Conservation (phyloP, 2,329 filamentous ascomycete species). For the Kalmusia sp. region DNA sequence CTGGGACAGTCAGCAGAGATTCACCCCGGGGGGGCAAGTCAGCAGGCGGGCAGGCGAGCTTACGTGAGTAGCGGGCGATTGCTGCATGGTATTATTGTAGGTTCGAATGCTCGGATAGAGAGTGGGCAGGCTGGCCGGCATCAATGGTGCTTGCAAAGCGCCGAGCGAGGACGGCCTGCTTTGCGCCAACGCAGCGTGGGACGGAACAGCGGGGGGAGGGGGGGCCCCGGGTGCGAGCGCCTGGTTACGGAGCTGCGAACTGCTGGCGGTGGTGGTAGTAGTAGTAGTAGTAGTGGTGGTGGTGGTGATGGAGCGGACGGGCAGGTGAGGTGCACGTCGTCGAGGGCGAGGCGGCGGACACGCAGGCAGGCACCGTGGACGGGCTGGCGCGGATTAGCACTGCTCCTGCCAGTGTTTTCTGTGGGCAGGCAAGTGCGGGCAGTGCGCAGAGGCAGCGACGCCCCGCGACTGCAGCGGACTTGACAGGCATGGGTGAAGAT, state of each 20-base stretch:
- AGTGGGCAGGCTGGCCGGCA: constrained; percentile 32
- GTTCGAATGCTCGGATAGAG: constrained; percentile 44
- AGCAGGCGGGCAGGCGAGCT: constrained; percentile 42
- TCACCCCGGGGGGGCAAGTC: constrained; percentile 1
- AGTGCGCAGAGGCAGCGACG: constrained; percentile 5
- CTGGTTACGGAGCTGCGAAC: constrained; percentile 6
- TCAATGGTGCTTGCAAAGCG: constrained; percentile 22
- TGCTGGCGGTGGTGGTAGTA: not conserved
- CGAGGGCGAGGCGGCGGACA: constrained; percentile 7
- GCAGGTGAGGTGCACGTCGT: too few relatives aligned
- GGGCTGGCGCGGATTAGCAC: constrained; percentile 19
- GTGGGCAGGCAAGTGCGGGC: not conserved
- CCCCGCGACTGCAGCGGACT: constrained; percentile 7
- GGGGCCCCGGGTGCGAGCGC: too few relatives aligned
- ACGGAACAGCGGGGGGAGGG: constrained; percentile 1
- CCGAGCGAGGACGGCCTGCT: too few relatives aligned
- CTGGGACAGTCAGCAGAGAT: constrained; percentile 40
- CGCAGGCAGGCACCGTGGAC: constrained; percentile 6
- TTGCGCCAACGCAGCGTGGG: constrained; percentile 4
- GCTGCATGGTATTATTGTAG: constrained; percentile 46
- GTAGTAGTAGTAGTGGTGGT: not conserved
- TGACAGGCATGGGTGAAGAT: not conserved
- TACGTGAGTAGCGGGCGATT: constrained; percentile 59
- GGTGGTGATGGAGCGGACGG: not conserved
- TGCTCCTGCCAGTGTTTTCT: not conserved